phyloP scores from a whole-genome alignment of 2,329 filamentous ascomycete genomes.

The Elsinoe batatas region DNA sequence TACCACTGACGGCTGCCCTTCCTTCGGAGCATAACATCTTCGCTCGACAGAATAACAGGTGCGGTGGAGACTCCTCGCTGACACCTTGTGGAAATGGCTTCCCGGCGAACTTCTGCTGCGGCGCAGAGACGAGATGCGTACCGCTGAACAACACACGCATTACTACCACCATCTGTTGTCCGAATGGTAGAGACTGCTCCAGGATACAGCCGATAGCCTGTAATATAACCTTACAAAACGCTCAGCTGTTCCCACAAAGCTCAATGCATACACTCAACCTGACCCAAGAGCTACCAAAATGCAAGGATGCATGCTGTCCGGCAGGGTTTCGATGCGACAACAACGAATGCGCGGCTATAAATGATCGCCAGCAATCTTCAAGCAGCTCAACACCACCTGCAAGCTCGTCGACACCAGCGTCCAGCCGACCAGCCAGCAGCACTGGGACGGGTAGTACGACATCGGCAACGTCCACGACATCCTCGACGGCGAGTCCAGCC shows the following conservation, averaged over 20 bases:
- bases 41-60: constrained; percentile 29
- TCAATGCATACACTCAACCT: constrained; percentile 58
- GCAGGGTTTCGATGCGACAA: constrained; percentile 57
- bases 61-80: constrained; percentile 40
- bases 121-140: constrained; percentile 44
- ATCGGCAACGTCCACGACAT: constrained; percentile 11
- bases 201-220: constrained; percentile 56
- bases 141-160: constrained; percentile 52
- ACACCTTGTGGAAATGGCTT: constrained; percentile 46
- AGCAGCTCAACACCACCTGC: constrained; percentile 7
- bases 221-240: constrained; percentile 52
- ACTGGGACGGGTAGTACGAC: constrained; percentile 4
- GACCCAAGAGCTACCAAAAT: constrained; percentile 45
- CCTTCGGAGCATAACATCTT: constrained; percentile 6
- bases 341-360: constrained; percentile 43
- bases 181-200: constrained; percentile 46
- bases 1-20: constrained; percentile 3
- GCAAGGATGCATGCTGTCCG: constrained; percentile 57
- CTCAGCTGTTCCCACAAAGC: constrained; percentile 45
- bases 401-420: constrained; percentile 8
- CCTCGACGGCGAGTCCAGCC: constrained; percentile 3
- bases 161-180: constrained; percentile 64
- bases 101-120: constrained; percentile 60
- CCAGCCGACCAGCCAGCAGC: constrained; percentile 14
- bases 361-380: constrained; percentile 30